Evolutionary conservation across 768 basidiomycete genomes (phyloP).

Genomic region (Agaricus blazei): DNA sequence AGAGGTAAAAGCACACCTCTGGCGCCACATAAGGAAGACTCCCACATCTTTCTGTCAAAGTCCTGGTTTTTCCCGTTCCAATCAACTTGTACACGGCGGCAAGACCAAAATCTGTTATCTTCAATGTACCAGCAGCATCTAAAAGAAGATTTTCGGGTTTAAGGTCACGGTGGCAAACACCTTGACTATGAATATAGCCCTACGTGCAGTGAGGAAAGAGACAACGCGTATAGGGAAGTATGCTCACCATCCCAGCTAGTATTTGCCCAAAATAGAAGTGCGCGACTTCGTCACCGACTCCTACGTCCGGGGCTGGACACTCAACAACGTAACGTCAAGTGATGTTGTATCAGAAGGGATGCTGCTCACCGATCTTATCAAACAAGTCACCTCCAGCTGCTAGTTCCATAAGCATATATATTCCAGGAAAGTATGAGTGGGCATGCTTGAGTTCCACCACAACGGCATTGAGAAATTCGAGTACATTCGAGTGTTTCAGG

Average conservation of each 20-base stretch:
- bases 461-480: constrained; percentile 78
- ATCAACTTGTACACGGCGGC: constrained; percentile 88
- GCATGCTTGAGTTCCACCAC: constrained; percentile 63
- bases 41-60: constrained; percentile 79
- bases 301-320: constrained; percentile 78
- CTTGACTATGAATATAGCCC: constrained; percentile 83
- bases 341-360: neutral
- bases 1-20: constrained; percentile 51
- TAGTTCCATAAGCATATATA: constrained; percentile 91
- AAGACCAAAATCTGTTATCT: constrained; percentile 94
- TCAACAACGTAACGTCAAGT: neutral
- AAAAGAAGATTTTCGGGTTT: constrained; percentile 96
- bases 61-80: constrained; percentile 68
- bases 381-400: constrained; percentile 95
- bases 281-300: constrained; percentile 80
- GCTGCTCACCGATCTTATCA: constrained; percentile 87
- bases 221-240: neutral
- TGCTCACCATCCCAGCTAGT: constrained; percentile 70
- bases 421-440: constrained; percentile 62
- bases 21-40: constrained; percentile 94
- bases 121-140: constrained; percentile 77
- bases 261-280: constrained; percentile 90
- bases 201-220: constrained; percentile 20
- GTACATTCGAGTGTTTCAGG: constrained; percentile 73
- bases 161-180: constrained; percentile 93